A percentile compares a stretch with the other conserved stretches of the same genome.
These are phyloP conservation scores for Talinum fruticosum DNA, from an alignment of 148 eudicot species.

Conservation along the genomic window DNA sequence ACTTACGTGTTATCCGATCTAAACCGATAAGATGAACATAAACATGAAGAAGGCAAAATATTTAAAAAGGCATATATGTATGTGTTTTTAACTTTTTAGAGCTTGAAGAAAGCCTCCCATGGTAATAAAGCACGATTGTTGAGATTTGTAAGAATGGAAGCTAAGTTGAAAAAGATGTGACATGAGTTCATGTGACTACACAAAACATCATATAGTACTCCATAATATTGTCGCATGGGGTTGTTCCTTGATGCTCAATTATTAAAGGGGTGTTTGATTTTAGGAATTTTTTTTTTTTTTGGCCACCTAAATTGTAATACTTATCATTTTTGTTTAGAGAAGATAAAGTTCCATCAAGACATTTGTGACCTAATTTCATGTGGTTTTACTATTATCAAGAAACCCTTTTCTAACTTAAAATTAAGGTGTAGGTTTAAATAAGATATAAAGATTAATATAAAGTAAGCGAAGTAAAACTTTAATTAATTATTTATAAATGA, in stretches of 20 bases:
- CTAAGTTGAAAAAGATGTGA: neutral
- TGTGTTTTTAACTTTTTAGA: neutral
- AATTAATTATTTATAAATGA: too few species aligned
- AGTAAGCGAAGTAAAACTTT: too few species aligned
- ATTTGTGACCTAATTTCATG: too few species aligned
- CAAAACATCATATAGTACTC: neutral
- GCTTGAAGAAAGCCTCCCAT: neutral
- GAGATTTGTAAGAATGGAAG: neutral
- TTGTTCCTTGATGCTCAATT: neutral
- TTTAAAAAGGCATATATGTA: neutral
- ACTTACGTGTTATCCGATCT: neutral
- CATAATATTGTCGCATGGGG: neutral
- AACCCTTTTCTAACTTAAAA: too few species aligned
- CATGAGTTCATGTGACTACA: neutral
- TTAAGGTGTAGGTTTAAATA: too few species aligned
- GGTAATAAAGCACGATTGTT: neutral
- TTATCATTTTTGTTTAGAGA: neutral
- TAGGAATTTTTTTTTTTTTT: neutral
- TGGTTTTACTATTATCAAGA: too few species aligned
- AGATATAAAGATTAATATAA: too few species aligned
- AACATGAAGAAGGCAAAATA: neutral
- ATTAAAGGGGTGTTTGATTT: neutral
- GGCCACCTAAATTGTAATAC: neutral
- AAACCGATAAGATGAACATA: too few species aligned
- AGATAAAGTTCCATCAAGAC: too few species aligned